phyloP scores from a whole-genome alignment of 2,329 filamentous ascomycete genomes.

The Torrubiellomyces zombiae region DNA sequence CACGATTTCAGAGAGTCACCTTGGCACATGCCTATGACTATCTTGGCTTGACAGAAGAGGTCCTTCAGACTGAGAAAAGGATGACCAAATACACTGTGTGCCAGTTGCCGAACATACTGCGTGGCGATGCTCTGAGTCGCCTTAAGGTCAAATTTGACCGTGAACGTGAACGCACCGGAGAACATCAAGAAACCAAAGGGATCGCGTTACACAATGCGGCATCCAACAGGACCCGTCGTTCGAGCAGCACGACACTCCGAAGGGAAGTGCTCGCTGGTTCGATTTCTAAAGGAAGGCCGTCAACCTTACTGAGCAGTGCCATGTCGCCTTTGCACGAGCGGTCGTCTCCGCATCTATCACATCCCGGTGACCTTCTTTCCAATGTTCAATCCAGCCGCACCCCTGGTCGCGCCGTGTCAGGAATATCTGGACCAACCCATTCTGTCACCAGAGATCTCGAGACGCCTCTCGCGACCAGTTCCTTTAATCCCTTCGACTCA shows the following conservation, averaged over 20 bases:
- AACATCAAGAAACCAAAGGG: slow-evolving; percentile 68
- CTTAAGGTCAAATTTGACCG: slow-evolving; percentile 85
- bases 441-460: slow-evolving; percentile 18
- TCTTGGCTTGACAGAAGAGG: slow-evolving; percentile 78
- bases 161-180: slow-evolving; percentile 66
- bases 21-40: slow-evolving; percentile 91
- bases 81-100: slow-evolving; percentile 89
- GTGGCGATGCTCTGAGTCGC: slow-evolving; percentile 65
- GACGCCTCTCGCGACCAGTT: slow-evolving; percentile 31
- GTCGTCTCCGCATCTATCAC: slow-evolving; percentile 31
- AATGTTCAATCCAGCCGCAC: slow-evolving; percentile 54
- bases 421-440: slow-evolving; percentile 8
- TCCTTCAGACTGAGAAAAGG: slow-evolving; percentile 78
- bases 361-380: slow-evolving; percentile 63
- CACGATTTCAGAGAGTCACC: slow-evolving; percentile 84
- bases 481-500: slow-evolving; percentile 40
- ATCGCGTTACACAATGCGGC: slow-evolving; percentile 83
- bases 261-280: slow-evolving; percentile 68
- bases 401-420: slow-evolving; percentile 5
- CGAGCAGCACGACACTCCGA: slow-evolving; percentile 56
- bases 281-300: slow-evolving; percentile 29
- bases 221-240: slow-evolving; percentile 48
- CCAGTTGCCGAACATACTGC: slow-evolving; percentile 78
- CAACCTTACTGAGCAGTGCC: slow-evolving; percentile 24
- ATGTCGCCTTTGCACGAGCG: slow-evolving; percentile 24